Conservation (phyloP, 805 yeast genomes). For the Myxozyma kluyveri region DNA sequence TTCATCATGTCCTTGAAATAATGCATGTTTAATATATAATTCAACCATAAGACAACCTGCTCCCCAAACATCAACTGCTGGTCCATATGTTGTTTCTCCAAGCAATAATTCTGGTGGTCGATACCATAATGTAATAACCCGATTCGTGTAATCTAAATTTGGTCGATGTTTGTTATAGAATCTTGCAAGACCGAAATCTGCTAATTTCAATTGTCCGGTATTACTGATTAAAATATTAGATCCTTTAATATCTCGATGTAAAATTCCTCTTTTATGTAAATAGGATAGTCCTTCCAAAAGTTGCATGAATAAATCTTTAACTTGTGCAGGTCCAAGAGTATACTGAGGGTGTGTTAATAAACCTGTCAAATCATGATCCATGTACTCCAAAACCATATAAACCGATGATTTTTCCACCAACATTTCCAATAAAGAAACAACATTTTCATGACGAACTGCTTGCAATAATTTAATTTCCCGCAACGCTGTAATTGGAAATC, state of each 20-base stretch:
- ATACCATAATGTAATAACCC: constrained; percentile 96
- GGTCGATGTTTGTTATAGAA: constrained; percentile 35
- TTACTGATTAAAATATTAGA: constrained; percentile 86
- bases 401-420: constrained; percentile 75
- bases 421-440: constrained; percentile 81
- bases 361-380: constrained; percentile 92
- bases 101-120: constrained; percentile 91
- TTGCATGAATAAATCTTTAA: constrained; percentile 80
- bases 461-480: constrained; percentile 86
- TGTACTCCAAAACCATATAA: constrained; percentile 88
- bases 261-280: constrained; percentile 58
- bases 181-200: constrained; percentile 92
- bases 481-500: constrained; percentile 93
- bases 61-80: constrained; percentile 96
- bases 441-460: constrained; percentile 73
- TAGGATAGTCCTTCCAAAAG: constrained; percentile 75
- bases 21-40: constrained; percentile 67
- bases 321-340: constrained; percentile 60
- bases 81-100: constrained; percentile 86
- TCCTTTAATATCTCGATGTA: constrained; percentile 93
- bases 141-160: constrained; percentile 81
- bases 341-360: constrained; percentile 73
- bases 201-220: constrained; percentile 77
- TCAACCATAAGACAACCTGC: constrained; percentile 89
- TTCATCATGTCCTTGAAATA: constrained; percentile 88